A percentile compares a stretch with the other conserved stretches of the same genome.
Conservation (phyloP, 2,329 filamentous ascomycete species). For the Pseudogymnoascus sp. region DNA sequence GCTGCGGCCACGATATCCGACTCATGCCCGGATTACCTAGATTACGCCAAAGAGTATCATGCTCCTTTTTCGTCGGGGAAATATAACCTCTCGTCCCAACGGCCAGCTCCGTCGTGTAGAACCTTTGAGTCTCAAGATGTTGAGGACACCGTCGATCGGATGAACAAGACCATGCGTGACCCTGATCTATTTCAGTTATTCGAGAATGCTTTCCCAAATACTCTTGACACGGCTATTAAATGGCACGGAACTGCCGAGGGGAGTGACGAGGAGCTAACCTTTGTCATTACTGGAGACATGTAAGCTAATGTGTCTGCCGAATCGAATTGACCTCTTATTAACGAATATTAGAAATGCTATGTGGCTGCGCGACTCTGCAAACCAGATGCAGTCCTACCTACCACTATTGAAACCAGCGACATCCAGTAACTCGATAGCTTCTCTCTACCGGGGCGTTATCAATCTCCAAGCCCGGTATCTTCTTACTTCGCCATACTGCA, state of each 20-base stretch:
- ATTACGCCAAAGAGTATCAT: conserved; percentile 51
- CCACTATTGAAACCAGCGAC: conserved; percentile 48
- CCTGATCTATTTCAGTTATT: conserved; percentile 67
- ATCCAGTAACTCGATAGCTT: conserved; percentile 51
- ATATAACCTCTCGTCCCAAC: conserved; percentile 69
- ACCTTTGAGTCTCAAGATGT: conserved; percentile 72
- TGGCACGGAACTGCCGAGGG: conserved; percentile 57
- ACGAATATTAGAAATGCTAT: conserved; percentile 69
- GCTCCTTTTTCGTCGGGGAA: conserved; percentile 68
- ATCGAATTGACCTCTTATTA: conserved; percentile 44
- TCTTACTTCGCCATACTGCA: conserved; percentile 69
- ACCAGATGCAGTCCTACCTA: conserved; percentile 64
- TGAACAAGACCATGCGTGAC: conserved; percentile 64
- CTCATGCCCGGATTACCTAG: conserved; percentile 55
- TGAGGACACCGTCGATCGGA: conserved; percentile 63
- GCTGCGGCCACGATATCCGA: neutral
- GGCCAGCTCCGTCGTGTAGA: conserved; percentile 66
- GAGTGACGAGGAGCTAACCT: conserved; percentile 54
- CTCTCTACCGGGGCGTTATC: conserved; percentile 61
- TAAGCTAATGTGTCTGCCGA: conserved; percentile 14
- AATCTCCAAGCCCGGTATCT: conserved; percentile 65
- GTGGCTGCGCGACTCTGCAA: conserved; percentile 79
- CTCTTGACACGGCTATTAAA: conserved; percentile 62
- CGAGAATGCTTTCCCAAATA: conserved; percentile 66
- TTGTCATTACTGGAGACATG: conserved; percentile 51